These are phyloP conservation scores for Cercospora sesami DNA, from an alignment of 2,329 filamentous ascomycete species.

Conservation along the genomic window DNA sequence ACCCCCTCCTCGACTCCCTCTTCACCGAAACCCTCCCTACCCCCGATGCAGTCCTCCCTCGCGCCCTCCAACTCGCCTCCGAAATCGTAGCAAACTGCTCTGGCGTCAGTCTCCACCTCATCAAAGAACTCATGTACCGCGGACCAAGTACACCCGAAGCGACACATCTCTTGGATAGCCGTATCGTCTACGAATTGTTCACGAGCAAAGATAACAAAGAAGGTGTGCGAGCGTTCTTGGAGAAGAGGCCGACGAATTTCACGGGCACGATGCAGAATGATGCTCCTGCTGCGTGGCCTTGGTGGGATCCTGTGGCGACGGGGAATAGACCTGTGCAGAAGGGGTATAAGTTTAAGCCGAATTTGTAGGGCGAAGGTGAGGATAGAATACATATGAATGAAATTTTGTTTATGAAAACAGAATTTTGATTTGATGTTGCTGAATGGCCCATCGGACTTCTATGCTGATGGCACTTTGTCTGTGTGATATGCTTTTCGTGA, in stretches of 20 bases:
- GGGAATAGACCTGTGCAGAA: conserved; percentile 42
- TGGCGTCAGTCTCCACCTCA: conserved; percentile 62
- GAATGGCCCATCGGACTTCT: not conserved
- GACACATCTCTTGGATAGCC: conserved; percentile 68
- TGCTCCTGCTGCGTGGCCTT: conserved; percentile 62
- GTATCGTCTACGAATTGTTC: conserved; percentile 63
- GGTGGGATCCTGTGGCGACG: conserved; percentile 63
- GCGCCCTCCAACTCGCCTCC: conserved; percentile 65
- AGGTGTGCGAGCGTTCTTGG: conserved; percentile 66
- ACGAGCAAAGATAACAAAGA: conserved; percentile 64
- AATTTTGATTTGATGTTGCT: not conserved
- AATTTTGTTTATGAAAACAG: not conserved
- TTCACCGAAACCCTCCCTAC: conserved; percentile 65
- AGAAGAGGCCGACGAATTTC: conserved; percentile 67
- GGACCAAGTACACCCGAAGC: conserved; percentile 62
- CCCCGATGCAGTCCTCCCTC: conserved; percentile 61
- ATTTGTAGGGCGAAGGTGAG: conserved; percentile 24
- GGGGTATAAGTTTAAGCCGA: conserved; percentile 32
- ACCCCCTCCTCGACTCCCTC: conserved; percentile 56
- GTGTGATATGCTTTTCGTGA: not conserved
- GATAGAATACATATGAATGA: not conserved
- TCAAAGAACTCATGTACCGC: conserved; percentile 70
- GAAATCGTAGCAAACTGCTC: conserved; percentile 69
- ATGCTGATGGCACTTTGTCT: not conserved
- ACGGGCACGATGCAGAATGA: conserved; percentile 61